A percentile compares a stretch with the other conserved stretches of the same genome.
Conservation (phyloP, 345 rosid species). For the Salix purpurea region DNA sequence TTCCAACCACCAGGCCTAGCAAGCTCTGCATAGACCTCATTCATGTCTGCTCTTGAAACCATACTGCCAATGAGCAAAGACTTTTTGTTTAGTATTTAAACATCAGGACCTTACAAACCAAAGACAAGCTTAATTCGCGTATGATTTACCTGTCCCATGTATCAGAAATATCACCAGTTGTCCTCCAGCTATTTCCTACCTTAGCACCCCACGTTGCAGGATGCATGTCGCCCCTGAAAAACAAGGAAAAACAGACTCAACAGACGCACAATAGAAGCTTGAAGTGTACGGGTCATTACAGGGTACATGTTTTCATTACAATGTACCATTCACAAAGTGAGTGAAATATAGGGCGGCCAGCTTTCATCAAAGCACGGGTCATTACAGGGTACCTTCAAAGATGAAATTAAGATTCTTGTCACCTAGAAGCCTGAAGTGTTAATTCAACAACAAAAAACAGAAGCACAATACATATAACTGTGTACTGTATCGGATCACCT, state of each 20-base stretch:
- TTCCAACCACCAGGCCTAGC: constrained; percentile 38
- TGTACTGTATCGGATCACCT: background rate
- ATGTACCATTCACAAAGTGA: constrained; percentile 29
- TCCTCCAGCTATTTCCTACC: constrained; percentile 38
- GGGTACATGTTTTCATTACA: too few species aligned
- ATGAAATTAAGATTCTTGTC: background rate
- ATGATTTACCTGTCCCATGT: constrained; percentile 24
- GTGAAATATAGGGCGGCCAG: constrained; percentile 27
- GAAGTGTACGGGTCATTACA: too few species aligned
- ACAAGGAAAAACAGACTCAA: background rate
- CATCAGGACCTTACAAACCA: background rate
- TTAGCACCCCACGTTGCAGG: constrained; percentile 33
- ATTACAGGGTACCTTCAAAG: constrained; percentile 22
- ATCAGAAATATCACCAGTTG: constrained; percentile 26
- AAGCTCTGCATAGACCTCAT: constrained; percentile 23
- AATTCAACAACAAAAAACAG: background rate
- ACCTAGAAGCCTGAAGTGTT: too few species aligned
- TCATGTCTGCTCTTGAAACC: constrained; percentile 28
- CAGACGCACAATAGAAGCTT: too few species aligned
- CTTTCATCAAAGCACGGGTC: constrained; percentile 28
- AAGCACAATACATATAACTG: background rate
- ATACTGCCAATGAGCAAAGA: constrained; percentile 38
- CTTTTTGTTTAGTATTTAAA: background rate
- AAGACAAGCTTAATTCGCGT: background rate
- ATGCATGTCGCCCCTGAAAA: constrained; percentile 29